A percentile compares a stretch with the other conserved stretches of the same genome.
Evolutionary conservation across 2,329 filamentous ascomycete genomes (phyloP).

Genomic region (Trematosphaeria pertusa): DNA sequence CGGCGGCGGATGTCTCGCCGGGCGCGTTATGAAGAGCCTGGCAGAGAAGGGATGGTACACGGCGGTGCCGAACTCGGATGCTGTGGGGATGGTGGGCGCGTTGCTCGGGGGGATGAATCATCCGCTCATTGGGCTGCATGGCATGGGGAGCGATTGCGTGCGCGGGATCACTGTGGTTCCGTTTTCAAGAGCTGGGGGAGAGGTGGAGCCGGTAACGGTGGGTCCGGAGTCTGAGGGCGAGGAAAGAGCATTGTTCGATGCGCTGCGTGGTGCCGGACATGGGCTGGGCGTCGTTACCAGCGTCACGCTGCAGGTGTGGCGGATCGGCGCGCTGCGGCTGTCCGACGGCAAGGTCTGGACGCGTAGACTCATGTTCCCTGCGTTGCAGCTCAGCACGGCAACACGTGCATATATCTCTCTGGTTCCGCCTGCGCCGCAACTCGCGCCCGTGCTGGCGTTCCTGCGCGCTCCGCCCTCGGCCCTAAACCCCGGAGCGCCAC

Average conservation of each 20-base stretch:
- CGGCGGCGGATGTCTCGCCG: conserved; percentile 37
- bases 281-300: conserved; percentile 44
- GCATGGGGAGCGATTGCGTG: conserved; percentile 44
- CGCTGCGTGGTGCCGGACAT: conserved; percentile 45
- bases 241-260: conserved; percentile 38
- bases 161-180: conserved; percentile 35
- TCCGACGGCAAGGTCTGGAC: conserved; percentile 41
- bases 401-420: conserved; percentile 28
- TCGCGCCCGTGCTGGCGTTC: conserved; percentile 31
- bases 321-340: conserved; percentile 33
- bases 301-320: conserved; percentile 31
- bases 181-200: conserved; percentile 4
- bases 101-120: conserved; percentile 24
- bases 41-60: conserved; percentile 39
- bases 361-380: conserved; percentile 38
- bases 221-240: conserved; percentile 21
- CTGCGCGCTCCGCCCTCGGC: conserved; percentile 38
- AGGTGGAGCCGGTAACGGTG: conserved; percentile 16
- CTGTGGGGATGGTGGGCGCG: conserved; percentile 23
- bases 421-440: conserved; percentile 11
- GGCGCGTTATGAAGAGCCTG: conserved; percentile 34
- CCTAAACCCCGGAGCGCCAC: conserved; percentile 36
- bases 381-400: conserved; percentile 23
- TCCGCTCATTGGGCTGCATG: conserved; percentile 36
- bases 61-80: conserved; percentile 20